Evolutionary conservation across 441 rosid species (phyloP), one percentile per base, ranked within the genome.

Genomic region (Eutrema salsugineum): DNA sequence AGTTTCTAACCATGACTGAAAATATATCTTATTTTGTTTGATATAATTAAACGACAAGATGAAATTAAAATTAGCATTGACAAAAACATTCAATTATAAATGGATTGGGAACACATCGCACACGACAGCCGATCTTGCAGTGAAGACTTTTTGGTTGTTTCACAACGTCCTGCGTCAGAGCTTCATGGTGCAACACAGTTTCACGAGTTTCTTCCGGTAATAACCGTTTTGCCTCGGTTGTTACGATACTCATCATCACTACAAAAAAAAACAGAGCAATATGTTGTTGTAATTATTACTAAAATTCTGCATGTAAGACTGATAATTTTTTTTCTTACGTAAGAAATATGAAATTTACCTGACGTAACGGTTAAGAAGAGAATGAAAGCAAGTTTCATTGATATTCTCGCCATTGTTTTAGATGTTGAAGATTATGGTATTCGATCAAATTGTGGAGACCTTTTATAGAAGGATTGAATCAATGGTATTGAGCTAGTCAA

Each of bases 331-430:
- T 12, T 33, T 38, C n/a, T 36, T 19, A 32, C 7, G 3, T 24
- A 5, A 35, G 19, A 54, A n/a, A 46, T 5, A 32, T 17, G 27
- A 42, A 71, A 30, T 8, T 63, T 63, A 71, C 70, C 63, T 6
- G 46, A 53, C 43, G 36, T 46, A 42, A 71, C 28, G 20, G 30
- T 27, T 9, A 71, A 71, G 10, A 63, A 10, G 36, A 46, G 3
- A 51, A 71, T 0, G 3, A 71, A 43, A 33, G 56, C 63, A 33
- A n/a, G 42, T 9, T 62, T 71, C 55, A 53, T 5, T 15, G 76
- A 20, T 12, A 53, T 46, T 35, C 40, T 62, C 24, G 42, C 54
- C 65, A 68, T 68, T 61, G 9, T 60, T 20, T 48, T 22, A 50
- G 48, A 39, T 65, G 59, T 36, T 20, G 32, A 63, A 11, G 30